phyloP scores from a whole-genome alignment of 306 rosid species.

The Echinosophora koreensis region DNA sequence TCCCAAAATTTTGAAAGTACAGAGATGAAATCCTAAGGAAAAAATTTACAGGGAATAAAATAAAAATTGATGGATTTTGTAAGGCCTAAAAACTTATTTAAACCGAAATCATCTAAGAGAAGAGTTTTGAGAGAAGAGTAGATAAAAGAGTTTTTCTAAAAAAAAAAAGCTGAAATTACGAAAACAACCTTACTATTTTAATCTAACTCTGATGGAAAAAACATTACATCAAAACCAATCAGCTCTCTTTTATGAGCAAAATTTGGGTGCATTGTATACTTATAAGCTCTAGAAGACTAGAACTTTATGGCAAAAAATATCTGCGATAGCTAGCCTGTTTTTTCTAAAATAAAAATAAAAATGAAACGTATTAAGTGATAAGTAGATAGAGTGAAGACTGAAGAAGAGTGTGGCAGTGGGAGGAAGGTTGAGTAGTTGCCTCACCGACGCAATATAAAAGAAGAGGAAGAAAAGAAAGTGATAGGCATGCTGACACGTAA shows the following conservation, averaged over 20 bases:
- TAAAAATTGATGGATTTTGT: too few species aligned
- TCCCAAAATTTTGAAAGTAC: too few species aligned
- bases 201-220: background rate
- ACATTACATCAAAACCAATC: background rate
- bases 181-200: too few species aligned
- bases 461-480: conserved; percentile 7
- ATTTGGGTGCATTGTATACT: background rate
- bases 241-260: too few species aligned
- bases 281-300: too few species aligned
- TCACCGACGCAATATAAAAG: conserved; percentile 52
- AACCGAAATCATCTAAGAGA: too few species aligned
- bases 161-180: too few species aligned
- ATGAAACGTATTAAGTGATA: conserved; percentile 22
- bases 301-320: background rate
- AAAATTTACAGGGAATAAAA: too few species aligned
- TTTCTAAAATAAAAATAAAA: background rate
- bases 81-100: too few species aligned
- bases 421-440: conserved; percentile 35
- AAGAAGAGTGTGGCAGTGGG: conserved; percentile 50
- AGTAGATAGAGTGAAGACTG: conserved; percentile 37
- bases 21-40: too few species aligned
- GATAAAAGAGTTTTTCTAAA: too few species aligned
- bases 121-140: too few species aligned
- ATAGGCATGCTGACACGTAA: conserved; percentile 54
- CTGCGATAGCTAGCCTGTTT: background rate